phyloP scores from a whole-genome alignment of 352 stramenopile genomes.

The Globisporangium spinosum region DNA sequence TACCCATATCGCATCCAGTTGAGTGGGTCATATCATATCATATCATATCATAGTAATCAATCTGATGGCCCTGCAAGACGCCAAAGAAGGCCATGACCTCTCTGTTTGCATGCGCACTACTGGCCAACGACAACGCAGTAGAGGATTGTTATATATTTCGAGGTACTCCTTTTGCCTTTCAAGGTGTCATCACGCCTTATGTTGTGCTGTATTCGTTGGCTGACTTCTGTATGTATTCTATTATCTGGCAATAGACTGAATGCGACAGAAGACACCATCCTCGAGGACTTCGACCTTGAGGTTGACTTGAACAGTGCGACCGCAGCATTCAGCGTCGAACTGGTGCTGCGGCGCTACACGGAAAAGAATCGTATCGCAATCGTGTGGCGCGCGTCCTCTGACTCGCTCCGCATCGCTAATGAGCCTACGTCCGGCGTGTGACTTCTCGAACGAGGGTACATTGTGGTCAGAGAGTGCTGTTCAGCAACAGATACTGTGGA shows the following conservation, averaged over 20 bases:
- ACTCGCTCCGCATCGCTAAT: constrained; percentile 41
- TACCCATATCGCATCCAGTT: too few species aligned
- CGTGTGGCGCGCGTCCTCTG: constrained; percentile 50
- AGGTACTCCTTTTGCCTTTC: too few species aligned
- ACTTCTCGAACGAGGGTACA: constrained; percentile 57
- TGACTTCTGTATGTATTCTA: too few species aligned
- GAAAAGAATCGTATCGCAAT: constrained; percentile 52
- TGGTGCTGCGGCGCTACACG: constrained; percentile 42
- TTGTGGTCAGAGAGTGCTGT: constrained; percentile 38
- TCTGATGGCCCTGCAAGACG: too few species aligned
- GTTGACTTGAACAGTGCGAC: constrained; percentile 39
- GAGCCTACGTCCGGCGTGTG: constrained; percentile 32
- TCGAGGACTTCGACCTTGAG: constrained; percentile 56
- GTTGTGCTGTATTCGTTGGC: too few species aligned
- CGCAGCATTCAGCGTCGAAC: constrained; percentile 44
- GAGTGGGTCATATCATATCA: too few species aligned
- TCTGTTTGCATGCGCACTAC: not conserved
- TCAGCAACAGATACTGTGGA: not conserved
- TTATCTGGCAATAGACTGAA: constrained; percentile 5
- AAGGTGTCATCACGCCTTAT: too few species aligned
- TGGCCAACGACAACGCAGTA: not conserved
- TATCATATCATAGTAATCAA: too few species aligned
- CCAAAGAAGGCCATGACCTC: not conserved
- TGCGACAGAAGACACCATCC: constrained; percentile 39
- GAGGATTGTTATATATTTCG: too few species aligned